These are phyloP conservation scores for Fomitopsis betulina DNA, from an alignment of 1,284 basidiomycete species.

Conservation along the genomic window DNA sequence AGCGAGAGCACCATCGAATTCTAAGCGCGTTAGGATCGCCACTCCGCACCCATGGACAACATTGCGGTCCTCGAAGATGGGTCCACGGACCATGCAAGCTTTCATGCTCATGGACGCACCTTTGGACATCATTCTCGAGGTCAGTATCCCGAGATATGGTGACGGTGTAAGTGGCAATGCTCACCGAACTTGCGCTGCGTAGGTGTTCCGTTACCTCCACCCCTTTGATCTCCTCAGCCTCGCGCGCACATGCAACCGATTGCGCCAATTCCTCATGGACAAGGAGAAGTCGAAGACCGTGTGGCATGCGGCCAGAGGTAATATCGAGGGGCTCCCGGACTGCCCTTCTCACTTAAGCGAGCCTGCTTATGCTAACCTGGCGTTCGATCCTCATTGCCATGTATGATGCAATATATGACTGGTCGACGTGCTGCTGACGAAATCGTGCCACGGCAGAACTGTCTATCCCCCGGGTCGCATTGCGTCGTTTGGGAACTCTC, in stretches of 20 bases:
- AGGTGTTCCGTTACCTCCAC: constrained; percentile 13
- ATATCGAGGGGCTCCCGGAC: constrained; percentile 20
- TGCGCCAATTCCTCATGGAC: constrained; percentile 36
- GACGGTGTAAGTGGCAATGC: not conserved
- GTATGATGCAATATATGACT: constrained; percentile 1
- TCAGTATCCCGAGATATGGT: too few species aligned
- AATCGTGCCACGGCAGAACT: constrained; percentile 3
- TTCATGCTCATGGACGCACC: too few species aligned
- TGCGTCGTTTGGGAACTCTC: constrained; percentile 6
- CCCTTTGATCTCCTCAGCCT: constrained; percentile 15
- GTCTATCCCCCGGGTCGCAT: constrained; percentile 9
- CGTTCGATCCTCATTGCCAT: constrained; percentile 18
- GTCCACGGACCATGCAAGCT: too few species aligned
- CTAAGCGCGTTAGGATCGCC: too few species aligned
- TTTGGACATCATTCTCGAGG: too few species aligned
- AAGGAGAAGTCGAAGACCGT: constrained; percentile 15
- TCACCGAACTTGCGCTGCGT: not conserved
- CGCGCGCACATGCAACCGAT: constrained; percentile 11
- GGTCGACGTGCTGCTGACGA: not conserved
- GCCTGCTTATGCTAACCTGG: constrained; percentile 26
- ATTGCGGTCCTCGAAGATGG: too few species aligned
- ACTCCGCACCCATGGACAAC: too few species aligned
- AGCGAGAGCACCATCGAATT: too few species aligned
- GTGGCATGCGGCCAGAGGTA: constrained; percentile 15
- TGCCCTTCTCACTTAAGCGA: constrained; percentile 30